Percentiles rank a stretch among this genome's conserved stretches.
phyloP scores from a whole-genome alignment of 176 grass and related monocot genomes.

The Triticum dicoccoides region DNA sequence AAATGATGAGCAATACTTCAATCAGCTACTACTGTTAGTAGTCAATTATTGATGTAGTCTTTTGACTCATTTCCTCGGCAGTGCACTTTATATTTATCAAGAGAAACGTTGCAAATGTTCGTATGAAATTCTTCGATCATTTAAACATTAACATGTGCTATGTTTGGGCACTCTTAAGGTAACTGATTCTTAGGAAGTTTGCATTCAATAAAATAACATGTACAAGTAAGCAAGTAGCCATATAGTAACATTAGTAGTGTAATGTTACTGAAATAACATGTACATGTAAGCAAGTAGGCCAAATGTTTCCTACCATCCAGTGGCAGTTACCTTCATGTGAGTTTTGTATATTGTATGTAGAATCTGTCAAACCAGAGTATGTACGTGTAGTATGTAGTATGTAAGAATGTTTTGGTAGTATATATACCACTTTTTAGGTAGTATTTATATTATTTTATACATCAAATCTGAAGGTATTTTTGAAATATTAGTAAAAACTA shows the following conservation, averaged over 20 bases:
- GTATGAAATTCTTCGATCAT: not conserved
- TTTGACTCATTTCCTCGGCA: not conserved
- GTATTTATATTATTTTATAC: no score
- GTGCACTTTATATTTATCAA: not conserved
- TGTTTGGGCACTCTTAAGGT: not conserved
- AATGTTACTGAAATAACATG: constrained; percentile 10
- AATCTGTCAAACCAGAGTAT: no score
- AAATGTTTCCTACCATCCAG: no score
- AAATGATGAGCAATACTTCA: constrained; percentile 7
- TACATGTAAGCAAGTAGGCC: no score
- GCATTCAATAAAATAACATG: not conserved
- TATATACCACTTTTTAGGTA: no score
- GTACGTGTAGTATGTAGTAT: no score
- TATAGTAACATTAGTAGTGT: not conserved
- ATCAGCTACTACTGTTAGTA: not conserved
- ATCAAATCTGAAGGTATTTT: no score
- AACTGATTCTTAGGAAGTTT: not conserved
- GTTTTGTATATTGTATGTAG: no score
- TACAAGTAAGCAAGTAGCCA: no score
- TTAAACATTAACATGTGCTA: constrained; percentile 8
- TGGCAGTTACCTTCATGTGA: no score
- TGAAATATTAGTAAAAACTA: no score
- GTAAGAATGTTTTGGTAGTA: no score
- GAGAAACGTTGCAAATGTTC: constrained; percentile 12
- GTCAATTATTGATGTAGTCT: constrained; percentile 1